phyloP scores from a whole-genome alignment of 75 land plant genomes.

The Gnetum montanum region DNA sequence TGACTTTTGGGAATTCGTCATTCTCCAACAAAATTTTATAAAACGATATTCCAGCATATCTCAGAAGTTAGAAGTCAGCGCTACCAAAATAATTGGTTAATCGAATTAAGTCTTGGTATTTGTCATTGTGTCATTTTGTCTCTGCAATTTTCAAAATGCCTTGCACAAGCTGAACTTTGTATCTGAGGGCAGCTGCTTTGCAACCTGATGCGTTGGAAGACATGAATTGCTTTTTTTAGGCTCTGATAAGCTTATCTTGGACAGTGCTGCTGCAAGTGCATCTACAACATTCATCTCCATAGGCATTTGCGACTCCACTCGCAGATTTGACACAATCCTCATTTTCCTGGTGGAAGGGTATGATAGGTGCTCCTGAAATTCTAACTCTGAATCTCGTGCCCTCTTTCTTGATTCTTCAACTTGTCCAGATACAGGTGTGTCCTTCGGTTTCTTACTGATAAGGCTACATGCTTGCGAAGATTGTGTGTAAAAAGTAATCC shows the following conservation, averaged over 20 bases:
- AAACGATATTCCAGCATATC: too few relatives aligned
- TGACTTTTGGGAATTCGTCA: too few relatives aligned
- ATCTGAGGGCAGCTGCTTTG: conserved; percentile 38
- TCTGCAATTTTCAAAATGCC: conserved; percentile 33
- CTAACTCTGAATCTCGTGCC: not conserved
- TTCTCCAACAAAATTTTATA: too few relatives aligned
- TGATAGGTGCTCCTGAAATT: not conserved
- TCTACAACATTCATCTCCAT: conserved; percentile 54
- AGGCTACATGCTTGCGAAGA: not conserved
- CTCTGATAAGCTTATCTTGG: conserved; percentile 48
- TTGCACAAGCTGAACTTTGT: conserved; percentile 41
- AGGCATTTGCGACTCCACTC: conserved; percentile 23
- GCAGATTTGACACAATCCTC: conserved; percentile 3
- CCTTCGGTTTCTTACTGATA: not conserved
- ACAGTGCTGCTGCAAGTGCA: conserved; percentile 45
- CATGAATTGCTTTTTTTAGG: conserved; percentile 50
- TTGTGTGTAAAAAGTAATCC: conserved; percentile 50
- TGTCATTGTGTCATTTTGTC: too few relatives aligned
- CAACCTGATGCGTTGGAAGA: conserved; percentile 19
- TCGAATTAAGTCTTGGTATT: too few relatives aligned
- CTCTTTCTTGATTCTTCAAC: not conserved
- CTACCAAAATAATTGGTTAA: too few relatives aligned
- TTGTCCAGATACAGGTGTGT: not conserved
- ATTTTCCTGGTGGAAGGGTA: not conserved
- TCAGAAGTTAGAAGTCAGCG: too few relatives aligned